Percentiles rank a stretch among this genome's conserved stretches.
phyloP scores from a whole-genome alignment of 2,329 filamentous ascomycete genomes.

The Pseudocercospora musae region DNA sequence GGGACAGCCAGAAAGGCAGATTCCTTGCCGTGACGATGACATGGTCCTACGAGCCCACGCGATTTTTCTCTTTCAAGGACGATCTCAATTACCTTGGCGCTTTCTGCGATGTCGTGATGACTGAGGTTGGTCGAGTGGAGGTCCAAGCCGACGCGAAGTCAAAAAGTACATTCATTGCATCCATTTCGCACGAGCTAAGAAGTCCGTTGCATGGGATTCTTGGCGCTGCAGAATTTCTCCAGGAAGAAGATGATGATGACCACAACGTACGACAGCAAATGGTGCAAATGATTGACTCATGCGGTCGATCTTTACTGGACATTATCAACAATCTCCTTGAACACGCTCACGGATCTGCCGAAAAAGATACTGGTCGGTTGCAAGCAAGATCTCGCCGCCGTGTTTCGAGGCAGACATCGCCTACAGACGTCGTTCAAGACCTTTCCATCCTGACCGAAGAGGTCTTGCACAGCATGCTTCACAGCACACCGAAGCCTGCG shows the following conservation, averaged over 20 bases:
- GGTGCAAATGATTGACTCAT: constrained; percentile 48
- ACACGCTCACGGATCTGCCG: constrained; percentile 2
- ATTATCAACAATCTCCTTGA: constrained; percentile 46
- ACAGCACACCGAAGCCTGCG: constrained; percentile 7
- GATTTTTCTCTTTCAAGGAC: constrained; percentile 38
- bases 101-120: constrained; percentile 43
- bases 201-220: constrained; percentile 47
- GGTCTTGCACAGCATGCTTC: constrained; percentile 9
- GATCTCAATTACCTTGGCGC: constrained; percentile 38
- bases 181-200: constrained; percentile 52
- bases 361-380: not conserved
- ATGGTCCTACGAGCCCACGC: constrained; percentile 44
- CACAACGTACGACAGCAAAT: constrained; percentile 42
- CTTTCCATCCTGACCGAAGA: constrained; percentile 11
- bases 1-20: constrained; percentile 11
- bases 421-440: constrained; percentile 7
- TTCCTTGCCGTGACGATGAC: constrained; percentile 34
- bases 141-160: constrained; percentile 42
- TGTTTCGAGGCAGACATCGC: not conserved
- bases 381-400: not conserved
- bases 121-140: constrained; percentile 39
- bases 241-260: constrained; percentile 40
- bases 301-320: constrained; percentile 48
- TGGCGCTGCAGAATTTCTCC: constrained; percentile 49
- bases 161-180: constrained; percentile 52